These are phyloP conservation scores for Thoreauomyces humboldtii DNA, from an alignment of 192 early-diverging fungal species.

Conservation along the genomic window DNA sequence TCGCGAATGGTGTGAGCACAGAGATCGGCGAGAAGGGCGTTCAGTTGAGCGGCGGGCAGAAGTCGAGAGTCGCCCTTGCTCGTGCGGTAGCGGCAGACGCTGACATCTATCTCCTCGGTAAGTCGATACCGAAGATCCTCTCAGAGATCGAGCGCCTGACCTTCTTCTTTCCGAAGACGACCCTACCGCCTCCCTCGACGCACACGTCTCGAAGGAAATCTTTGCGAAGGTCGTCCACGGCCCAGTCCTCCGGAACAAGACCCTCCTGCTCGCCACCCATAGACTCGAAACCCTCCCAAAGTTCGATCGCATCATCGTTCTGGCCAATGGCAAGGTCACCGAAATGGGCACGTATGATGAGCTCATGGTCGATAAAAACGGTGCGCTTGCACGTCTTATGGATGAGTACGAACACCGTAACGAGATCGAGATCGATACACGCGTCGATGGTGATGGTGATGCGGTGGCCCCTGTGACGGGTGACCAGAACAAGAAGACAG, in stretches of 20 bases:
- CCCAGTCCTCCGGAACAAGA: slow-evolving; percentile 13
- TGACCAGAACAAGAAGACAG: no score
- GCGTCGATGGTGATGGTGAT: no score
- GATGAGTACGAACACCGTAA: no score
- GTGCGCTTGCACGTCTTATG: slow-evolving; percentile 56
- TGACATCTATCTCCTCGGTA: slow-evolving; percentile 66
- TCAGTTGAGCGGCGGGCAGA: slow-evolving; percentile 91
- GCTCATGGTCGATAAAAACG: slow-evolving; percentile 44
- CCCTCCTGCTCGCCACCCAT: slow-evolving; percentile 31
- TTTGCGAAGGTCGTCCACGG: slow-evolving; percentile 28
- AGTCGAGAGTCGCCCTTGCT: slow-evolving; percentile 65
- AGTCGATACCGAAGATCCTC: no score
- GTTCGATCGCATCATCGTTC: slow-evolving; percentile 27
- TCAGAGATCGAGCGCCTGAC: no score
- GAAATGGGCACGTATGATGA: slow-evolving; percentile 29
- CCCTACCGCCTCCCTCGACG: slow-evolving; percentile 14
- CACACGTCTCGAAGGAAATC: slow-evolving; percentile 14
- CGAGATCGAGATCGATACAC: no score
- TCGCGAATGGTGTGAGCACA: slow-evolving; percentile 39
- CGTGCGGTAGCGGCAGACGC: slow-evolving; percentile 60
- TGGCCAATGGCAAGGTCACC: slow-evolving; percentile 30
- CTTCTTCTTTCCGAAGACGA: no score
- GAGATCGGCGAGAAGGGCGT: slow-evolving; percentile 75
- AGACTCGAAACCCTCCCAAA: slow-evolving; percentile 28
- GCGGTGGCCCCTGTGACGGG: no score